Evolutionary conservation across 441 rosid genomes (phyloP), one percentile per base, ranked within the genome.

Genomic region (Pelargonium myrrhifolium): DNA sequence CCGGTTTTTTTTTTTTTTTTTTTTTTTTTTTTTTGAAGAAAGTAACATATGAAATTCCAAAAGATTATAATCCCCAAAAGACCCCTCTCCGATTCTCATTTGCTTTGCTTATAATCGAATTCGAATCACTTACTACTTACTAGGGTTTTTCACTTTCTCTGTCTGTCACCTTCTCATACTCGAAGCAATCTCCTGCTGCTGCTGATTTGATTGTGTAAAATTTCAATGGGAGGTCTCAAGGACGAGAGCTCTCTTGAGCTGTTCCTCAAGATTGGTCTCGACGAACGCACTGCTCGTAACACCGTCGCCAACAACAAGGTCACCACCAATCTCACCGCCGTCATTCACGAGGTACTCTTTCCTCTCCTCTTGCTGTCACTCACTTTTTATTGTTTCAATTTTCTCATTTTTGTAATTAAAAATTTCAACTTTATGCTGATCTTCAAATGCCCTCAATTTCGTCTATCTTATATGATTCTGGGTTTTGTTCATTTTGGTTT

Each of bases 251-350:
- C 74, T 6, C 24, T 87, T 42, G 90, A 92, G 71, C 86, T 89
- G 62, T 94, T 94, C 76, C 75, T 89, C 70, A 92, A 86, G 73
- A 88, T 87, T 10, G 94, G 96, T 28, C 83, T 94, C 65, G 97
- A 94, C 24, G 92, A 89, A 68, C 80, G 87, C 64, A 94, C 92
- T 8, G 97, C 96, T 9, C 71, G 71, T n/a, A 84, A 86, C 82
- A 88, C 98, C 65, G 64, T 88, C 14, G 92, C 94, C 51, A 94
- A 92, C 77, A 74, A 73, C 75, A 92, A 88, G 80, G 90, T 94
- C 76, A 94, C 96, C 62, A 49, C 85, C 73, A 94, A 87, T 77
- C 87, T 92, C 65, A 81, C 84, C 8, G 84, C 87, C 74, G 90
- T 94, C 71, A 87, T 92, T 68, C 77, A 76, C 82, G 98, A 94